phyloP scores from a whole-genome alignment of 768 basidiomycete species.

The Krasilnikovozyma curviuscula region DNA sequence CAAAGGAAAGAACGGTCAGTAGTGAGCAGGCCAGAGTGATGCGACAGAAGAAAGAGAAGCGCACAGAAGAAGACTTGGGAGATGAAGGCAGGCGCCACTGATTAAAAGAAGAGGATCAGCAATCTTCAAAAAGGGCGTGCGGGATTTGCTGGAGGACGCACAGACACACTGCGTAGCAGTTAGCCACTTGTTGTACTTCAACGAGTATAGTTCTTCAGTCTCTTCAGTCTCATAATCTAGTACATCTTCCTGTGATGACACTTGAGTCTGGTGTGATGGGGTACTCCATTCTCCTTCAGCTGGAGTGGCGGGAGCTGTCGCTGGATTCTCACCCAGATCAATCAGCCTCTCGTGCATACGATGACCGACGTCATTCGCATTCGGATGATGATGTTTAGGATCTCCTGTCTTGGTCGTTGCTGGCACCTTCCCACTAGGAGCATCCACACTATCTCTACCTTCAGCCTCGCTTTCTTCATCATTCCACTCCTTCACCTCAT shows the following conservation, averaged over 20 bases:
- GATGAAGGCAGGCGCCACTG: slow-evolving; percentile 57
- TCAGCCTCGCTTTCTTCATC: neutral
- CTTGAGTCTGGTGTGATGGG: neutral
- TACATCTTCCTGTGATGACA: neutral
- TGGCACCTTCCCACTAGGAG: no score
- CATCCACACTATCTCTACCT: neutral
- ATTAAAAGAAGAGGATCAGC: neutral
- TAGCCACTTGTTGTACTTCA: slow-evolving; percentile 41
- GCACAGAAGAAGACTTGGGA: slow-evolving; percentile 55
- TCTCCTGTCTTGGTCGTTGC: no score
- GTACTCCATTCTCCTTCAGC: neutral
- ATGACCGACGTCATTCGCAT: neutral
- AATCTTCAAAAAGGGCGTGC: no score
- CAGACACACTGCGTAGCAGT: slow-evolving; percentile 58
- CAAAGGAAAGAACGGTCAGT: neutral
- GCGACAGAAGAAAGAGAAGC: slow-evolving; percentile 20
- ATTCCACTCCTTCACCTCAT: slow-evolving; percentile 29
- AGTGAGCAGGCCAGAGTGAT: slow-evolving; percentile 8
- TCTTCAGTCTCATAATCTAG: neutral
- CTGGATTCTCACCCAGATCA: slow-evolving; percentile 1
- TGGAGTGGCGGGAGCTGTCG: neutral
- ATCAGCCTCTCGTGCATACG: slow-evolving; percentile 1
- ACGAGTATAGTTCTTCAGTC: slow-evolving; percentile 14
- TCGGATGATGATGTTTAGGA: no score
- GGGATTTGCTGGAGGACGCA: neutral